These are phyloP conservation scores for Neltuma alba DNA, from an alignment of 306 rosid species.

Conservation along the genomic window DNA sequence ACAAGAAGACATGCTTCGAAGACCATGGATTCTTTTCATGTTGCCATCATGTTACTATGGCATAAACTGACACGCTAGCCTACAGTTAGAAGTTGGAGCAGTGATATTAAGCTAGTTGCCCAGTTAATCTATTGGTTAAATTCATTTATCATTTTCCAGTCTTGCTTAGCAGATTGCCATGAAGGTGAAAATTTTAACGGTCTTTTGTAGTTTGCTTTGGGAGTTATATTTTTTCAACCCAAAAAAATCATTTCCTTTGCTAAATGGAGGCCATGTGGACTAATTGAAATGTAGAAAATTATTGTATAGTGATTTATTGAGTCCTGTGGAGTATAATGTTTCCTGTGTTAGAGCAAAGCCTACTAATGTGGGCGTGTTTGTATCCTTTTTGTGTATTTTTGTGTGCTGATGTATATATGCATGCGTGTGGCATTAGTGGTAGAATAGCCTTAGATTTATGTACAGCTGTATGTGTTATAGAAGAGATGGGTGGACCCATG, in stretches of 20 bases:
- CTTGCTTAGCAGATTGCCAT: conserved; percentile 10
- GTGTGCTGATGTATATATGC: neutral
- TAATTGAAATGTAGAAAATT: neutral
- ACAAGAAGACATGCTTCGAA: conserved; percentile 8
- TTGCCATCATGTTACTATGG: conserved; percentile 11
- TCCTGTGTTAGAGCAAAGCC: neutral
- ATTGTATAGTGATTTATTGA: neutral
- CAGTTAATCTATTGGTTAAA: neutral
- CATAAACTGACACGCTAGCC: neutral
- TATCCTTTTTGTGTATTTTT: neutral
- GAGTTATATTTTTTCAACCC: neutral
- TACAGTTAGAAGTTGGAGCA: neutral
- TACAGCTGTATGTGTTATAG: neutral
- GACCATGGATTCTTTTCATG: conserved; percentile 8
- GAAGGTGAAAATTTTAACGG: neutral
- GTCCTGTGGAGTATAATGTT: conserved; percentile 9
- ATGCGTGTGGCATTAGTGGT: neutral
- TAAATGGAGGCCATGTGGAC: neutral
- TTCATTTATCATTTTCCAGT: neutral
- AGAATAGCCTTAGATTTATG: neutral
- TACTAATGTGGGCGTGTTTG: neutral
- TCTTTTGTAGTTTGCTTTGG: neutral
- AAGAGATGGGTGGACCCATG: neutral
- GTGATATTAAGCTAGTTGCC: neutral
- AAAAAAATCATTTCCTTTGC: neutral